phyloP scores from a whole-genome alignment of 2,329 filamentous ascomycete species.

The Penicillium expansum region DNA sequence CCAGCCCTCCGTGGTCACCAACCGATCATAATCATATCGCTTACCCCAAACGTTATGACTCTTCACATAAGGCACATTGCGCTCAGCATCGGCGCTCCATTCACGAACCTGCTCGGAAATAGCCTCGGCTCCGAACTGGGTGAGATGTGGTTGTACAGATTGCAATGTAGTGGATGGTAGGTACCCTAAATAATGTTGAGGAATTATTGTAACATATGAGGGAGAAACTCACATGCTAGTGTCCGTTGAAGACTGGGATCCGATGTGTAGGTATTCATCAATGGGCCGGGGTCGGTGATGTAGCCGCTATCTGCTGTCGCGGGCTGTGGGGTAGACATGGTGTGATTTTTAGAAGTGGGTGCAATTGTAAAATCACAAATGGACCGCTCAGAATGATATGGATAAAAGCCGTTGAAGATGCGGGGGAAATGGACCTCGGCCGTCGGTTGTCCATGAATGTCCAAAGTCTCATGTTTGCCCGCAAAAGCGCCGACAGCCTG shows the following conservation, averaged over 20 bases:
- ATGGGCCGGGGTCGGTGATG: slow-evolving; percentile 53
- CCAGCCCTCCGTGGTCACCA: slow-evolving; percentile 68
- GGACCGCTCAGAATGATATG: neutral
- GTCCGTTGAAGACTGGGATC: slow-evolving; percentile 54
- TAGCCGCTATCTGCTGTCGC: slow-evolving; percentile 50
- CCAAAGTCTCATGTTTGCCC: neutral
- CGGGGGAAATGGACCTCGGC: slow-evolving; percentile 16
- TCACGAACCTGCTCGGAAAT: slow-evolving; percentile 30
- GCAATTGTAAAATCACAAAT: neutral
- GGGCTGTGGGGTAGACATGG: slow-evolving; percentile 15
- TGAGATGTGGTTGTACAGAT: slow-evolving; percentile 43
- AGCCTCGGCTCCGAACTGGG: slow-evolving; percentile 31
- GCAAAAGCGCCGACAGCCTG: neutral
- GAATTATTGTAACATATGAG: neutral
- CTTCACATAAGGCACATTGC: slow-evolving; percentile 60
- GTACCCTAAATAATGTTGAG: slow-evolving; percentile 17
- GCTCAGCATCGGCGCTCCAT: slow-evolving; percentile 59
- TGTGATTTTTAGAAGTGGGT: neutral
- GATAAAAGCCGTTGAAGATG: neutral
- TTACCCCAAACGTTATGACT: slow-evolving; percentile 62
- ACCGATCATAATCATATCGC: slow-evolving; percentile 50
- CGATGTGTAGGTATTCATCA: slow-evolving; percentile 58
- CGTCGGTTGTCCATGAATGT: slow-evolving; percentile 18
- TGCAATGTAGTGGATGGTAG: slow-evolving; percentile 55
- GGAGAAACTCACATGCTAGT: slow-evolving; percentile 47